phyloP scores from a whole-genome alignment of 176 grass and related monocot genomes.

The Zoysia japonica region DNA sequence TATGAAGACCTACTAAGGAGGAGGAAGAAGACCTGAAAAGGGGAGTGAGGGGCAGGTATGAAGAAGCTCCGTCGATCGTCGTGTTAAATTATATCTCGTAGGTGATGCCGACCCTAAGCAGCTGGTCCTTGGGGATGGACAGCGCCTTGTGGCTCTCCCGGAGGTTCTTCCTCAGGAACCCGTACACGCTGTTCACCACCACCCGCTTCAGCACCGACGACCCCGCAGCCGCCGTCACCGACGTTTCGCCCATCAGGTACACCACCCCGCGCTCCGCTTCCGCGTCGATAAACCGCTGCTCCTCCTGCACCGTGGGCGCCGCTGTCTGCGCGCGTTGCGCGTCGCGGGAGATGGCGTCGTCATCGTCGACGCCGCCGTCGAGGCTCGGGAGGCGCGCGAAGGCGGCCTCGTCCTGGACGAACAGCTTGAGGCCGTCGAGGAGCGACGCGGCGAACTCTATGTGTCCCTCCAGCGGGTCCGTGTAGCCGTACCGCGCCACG shows the following conservation, averaged over 20 bases:
- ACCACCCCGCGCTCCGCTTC: slow-evolving; percentile 53
- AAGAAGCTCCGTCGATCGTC: background rate
- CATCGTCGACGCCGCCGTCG: background rate
- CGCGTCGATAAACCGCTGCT: slow-evolving; percentile 37
- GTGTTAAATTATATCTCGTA: slow-evolving; percentile 38
- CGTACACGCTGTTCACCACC: slow-evolving; percentile 50
- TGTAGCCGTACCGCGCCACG: slow-evolving; percentile 60
- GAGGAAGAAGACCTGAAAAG: background rate
- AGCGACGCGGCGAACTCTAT: slow-evolving; percentile 43
- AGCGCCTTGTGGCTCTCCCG: slow-evolving; percentile 51
- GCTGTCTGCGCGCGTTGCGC: background rate
- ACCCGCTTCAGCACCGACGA: slow-evolving; percentile 53
- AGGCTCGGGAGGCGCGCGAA: background rate
- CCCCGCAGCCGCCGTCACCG: slow-evolving; percentile 39
- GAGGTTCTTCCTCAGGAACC: slow-evolving; percentile 55
- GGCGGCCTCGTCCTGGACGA: slow-evolving; percentile 43
- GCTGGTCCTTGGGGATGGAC: slow-evolving; percentile 53
- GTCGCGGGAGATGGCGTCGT: background rate
- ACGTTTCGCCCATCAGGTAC: slow-evolving; percentile 50
- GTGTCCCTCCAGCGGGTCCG: slow-evolving; percentile 44
- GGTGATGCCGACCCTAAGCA: slow-evolving; percentile 68
- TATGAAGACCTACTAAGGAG: background rate
- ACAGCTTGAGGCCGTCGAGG: slow-evolving; percentile 47
- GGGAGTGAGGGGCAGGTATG: background rate
- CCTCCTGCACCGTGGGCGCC: background rate